Percentiles rank a stretch among this genome's conserved stretches.
phyloP scores from a whole-genome alignment of 2,329 filamentous ascomycete species.

The Phymatotrichopsis omnivora region DNA sequence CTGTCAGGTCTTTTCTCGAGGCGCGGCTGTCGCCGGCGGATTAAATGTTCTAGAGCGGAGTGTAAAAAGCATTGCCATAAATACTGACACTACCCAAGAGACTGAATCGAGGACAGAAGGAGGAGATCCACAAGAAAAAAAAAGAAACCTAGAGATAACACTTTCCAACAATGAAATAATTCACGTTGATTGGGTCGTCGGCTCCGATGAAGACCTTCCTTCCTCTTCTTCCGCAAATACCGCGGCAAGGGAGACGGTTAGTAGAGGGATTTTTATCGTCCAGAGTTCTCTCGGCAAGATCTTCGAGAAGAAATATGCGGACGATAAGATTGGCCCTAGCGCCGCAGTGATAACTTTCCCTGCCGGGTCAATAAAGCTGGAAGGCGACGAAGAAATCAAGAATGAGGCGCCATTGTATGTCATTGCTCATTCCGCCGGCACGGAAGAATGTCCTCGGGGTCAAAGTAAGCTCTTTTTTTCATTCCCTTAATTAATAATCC shows the following conservation, averaged over 20 bases:
- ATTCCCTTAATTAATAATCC: not conserved
- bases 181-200: constrained; percentile 16
- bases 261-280: constrained; percentile 20
- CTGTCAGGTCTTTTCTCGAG: constrained; percentile 26
- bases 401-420: constrained; percentile 19
- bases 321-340: constrained; percentile 20
- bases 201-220: constrained; percentile 3
- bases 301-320: constrained; percentile 21
- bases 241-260: not conserved
- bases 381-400: not conserved
- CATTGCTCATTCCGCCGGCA: constrained; percentile 9
- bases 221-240: not conserved
- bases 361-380: not conserved
- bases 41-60: constrained; percentile 24
- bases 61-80: not conserved
- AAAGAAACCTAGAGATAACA: constrained; percentile 2
- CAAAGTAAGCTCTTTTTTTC: constrained; percentile 10
- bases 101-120: too few relatives aligned
- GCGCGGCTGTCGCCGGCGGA: constrained; percentile 24
- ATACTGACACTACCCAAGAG: not conserved
- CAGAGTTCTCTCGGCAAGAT: constrained; percentile 6
- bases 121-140: not conserved
- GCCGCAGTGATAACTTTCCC: constrained; percentile 18
- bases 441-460: constrained; percentile 21
- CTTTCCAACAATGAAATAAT: constrained; percentile 17